Conservation (phyloP, 1,284 basidiomycete species). For the Rhodotorula mucilaginosa region DNA sequence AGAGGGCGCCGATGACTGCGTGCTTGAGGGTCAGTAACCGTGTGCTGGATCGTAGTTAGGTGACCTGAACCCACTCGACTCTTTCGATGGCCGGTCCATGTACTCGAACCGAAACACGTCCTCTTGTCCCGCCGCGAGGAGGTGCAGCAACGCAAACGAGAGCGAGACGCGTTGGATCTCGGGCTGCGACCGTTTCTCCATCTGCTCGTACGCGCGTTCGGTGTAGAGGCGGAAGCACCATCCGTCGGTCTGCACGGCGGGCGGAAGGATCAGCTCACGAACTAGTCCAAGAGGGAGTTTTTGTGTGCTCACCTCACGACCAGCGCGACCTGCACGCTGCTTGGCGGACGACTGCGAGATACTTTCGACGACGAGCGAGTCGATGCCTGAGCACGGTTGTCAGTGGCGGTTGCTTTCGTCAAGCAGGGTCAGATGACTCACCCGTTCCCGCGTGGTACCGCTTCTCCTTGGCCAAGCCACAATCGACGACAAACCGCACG, state of each 20-base stretch:
- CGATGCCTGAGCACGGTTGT: constrained; percentile 68
- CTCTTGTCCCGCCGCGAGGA: constrained; percentile 58
- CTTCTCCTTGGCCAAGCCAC: constrained; percentile 94
- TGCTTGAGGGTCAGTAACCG: no score
- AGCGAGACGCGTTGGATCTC: constrained; percentile 85
- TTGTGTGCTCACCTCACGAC: constrained; percentile 67
- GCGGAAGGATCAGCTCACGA: not conserved
- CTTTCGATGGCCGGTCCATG: constrained; percentile 75
- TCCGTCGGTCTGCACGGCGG: constrained; percentile 53
- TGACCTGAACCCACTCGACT: no score
- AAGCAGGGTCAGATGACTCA: no score
- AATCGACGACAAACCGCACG: constrained; percentile 91
- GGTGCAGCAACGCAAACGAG: constrained; percentile 74
- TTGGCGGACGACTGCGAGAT: constrained; percentile 86
- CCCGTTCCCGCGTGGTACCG: constrained; percentile 56
- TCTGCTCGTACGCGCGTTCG: constrained; percentile 65
- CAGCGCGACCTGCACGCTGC: constrained; percentile 86
- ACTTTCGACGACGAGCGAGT: constrained; percentile 76
- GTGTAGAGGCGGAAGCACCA: constrained; percentile 87
- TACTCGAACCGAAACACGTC: constrained; percentile 74
- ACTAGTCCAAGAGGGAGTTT: constrained; percentile 22
- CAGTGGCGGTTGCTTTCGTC: no score
- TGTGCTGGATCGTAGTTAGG: no score
- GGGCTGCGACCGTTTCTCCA: constrained; percentile 69
- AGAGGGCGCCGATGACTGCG: constrained; percentile 65